A percentile compares a stretch with the other conserved stretches of the same genome.
phyloP scores from a whole-genome alignment of 768 basidiomycete species.

The Tephrocybe rancida region DNA sequence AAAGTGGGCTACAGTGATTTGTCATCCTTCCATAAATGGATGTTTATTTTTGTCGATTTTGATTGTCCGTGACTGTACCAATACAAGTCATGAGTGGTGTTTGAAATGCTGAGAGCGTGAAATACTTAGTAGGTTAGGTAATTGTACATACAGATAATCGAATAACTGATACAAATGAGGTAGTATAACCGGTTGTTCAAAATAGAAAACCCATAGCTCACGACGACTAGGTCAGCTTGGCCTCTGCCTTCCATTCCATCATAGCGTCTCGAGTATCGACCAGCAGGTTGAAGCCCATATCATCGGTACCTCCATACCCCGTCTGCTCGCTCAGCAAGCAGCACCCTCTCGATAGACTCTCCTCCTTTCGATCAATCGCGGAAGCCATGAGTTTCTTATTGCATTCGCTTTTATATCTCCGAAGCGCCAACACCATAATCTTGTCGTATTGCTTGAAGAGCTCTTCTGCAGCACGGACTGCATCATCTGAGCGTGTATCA shows the following conservation, averaged over 20 bases:
- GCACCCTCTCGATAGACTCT: constrained; percentile 38
- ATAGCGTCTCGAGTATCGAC: constrained; percentile 37
- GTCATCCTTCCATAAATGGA: too few species aligned
- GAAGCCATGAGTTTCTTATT: constrained; percentile 33
- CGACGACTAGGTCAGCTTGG: constrained; percentile 13
- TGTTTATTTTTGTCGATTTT: too few species aligned
- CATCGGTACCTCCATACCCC: constrained; percentile 43
- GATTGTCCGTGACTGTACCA: too few species aligned
- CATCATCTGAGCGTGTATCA: constrained; percentile 39
- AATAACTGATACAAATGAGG: too few species aligned
- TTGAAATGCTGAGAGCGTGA: too few species aligned
- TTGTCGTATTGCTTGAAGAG: constrained; percentile 36
- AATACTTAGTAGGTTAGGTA: too few species aligned
- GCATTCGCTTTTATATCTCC: constrained; percentile 42
- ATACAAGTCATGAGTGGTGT: too few species aligned
- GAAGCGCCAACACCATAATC: constrained; percentile 36
- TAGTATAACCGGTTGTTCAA: too few species aligned
- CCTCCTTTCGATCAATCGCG: constrained; percentile 38
- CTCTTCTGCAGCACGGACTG: constrained; percentile 36
- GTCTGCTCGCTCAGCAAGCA: constrained; percentile 50
- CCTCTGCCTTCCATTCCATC: constrained; percentile 44
- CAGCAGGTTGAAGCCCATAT: constrained; percentile 41
- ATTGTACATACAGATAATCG: too few species aligned
- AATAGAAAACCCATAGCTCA: too few species aligned
- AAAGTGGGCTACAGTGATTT: too few species aligned